These are phyloP conservation scores for Nigrospora osmanthi DNA, from an alignment of 2,329 filamentous ascomycete species.

Conservation along the genomic window DNA sequence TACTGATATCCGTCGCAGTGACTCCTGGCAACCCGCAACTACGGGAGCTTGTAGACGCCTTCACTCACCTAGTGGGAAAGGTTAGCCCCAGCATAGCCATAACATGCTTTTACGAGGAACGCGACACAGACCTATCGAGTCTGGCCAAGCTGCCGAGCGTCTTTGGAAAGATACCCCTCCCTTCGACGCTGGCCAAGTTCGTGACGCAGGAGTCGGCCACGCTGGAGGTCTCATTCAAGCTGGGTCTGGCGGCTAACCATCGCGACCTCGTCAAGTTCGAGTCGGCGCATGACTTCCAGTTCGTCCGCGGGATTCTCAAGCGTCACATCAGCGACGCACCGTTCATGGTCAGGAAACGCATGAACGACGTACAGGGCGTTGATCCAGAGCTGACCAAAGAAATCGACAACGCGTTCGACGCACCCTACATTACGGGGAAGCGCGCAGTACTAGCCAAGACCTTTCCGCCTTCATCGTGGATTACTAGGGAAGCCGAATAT, in stretches of 20 bases:
- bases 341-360: constrained; percentile 25
- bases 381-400: constrained; percentile 22
- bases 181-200: constrained; percentile 26
- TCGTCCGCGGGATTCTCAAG: constrained; percentile 28
- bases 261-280: constrained; percentile 33
- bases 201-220: constrained; percentile 31
- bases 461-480: constrained; percentile 27
- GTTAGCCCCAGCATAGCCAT: constrained; percentile 26
- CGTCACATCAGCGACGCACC: constrained; percentile 26
- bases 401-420: constrained; percentile 24
- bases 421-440: constrained; percentile 24
- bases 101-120: constrained; percentile 31
- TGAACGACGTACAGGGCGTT: constrained; percentile 26
- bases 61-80: constrained; percentile 26
- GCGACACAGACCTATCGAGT: constrained; percentile 27
- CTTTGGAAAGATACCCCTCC: constrained; percentile 19
- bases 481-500: constrained; percentile 27
- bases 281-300: constrained; percentile 14
- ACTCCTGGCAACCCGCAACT: constrained; percentile 28
- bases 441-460: constrained; percentile 18
- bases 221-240: constrained; percentile 23
- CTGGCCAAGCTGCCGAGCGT: constrained; percentile 23
- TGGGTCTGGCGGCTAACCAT: constrained; percentile 28
- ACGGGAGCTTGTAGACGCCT: constrained; percentile 28
- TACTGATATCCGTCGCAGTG: constrained; percentile 18